Conservation (phyloP, 352 stramenopile species). For the Phytophthora citrophthora region DNA sequence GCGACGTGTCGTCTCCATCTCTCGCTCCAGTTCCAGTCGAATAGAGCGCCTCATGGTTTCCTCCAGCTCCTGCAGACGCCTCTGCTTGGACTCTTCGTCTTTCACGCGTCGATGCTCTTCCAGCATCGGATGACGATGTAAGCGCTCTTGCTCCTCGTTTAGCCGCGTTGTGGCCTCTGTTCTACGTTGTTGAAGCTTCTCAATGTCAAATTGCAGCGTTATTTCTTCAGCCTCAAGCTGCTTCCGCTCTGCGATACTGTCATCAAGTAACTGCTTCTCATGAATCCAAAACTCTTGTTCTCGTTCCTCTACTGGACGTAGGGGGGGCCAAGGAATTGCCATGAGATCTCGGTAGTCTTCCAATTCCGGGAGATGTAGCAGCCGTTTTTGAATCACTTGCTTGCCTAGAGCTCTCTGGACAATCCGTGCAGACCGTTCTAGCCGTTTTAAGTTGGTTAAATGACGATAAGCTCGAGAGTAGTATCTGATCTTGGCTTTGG, state of each 20-base stretch:
- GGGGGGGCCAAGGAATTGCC: constrained; percentile 7
- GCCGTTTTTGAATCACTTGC: constrained; percentile 31
- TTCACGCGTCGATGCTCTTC: constrained; percentile 53
- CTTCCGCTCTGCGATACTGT: constrained; percentile 23
- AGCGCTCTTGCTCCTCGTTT: constrained; percentile 49
- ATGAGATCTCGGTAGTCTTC: constrained; percentile 38
- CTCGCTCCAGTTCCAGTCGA: constrained; percentile 68
- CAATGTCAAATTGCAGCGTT: constrained; percentile 32
- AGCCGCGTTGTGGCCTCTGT: constrained; percentile 30
- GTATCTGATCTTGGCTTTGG: constrained; percentile 42
- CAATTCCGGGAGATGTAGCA: constrained; percentile 39
- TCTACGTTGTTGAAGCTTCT: constrained; percentile 34
- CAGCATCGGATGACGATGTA: constrained; percentile 54
- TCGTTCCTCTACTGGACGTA: constrained; percentile 21
- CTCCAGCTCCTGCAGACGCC: constrained; percentile 51
- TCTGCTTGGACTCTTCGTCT: constrained; percentile 48
- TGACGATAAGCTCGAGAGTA: constrained; percentile 37
- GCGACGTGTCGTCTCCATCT: constrained; percentile 56
- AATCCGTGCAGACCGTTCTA: constrained; percentile 45
- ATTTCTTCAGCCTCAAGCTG: constrained; percentile 39
- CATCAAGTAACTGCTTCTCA: constrained; percentile 29
- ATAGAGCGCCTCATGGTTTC: constrained; percentile 54
- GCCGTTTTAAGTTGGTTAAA: constrained; percentile 32
- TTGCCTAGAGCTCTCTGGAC: constrained; percentile 53
- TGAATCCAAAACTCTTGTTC: constrained; percentile 24